phyloP scores from a whole-genome alignment of 2,329 filamentous ascomycete genomes.

The Penicillium aurantiogriseum region DNA sequence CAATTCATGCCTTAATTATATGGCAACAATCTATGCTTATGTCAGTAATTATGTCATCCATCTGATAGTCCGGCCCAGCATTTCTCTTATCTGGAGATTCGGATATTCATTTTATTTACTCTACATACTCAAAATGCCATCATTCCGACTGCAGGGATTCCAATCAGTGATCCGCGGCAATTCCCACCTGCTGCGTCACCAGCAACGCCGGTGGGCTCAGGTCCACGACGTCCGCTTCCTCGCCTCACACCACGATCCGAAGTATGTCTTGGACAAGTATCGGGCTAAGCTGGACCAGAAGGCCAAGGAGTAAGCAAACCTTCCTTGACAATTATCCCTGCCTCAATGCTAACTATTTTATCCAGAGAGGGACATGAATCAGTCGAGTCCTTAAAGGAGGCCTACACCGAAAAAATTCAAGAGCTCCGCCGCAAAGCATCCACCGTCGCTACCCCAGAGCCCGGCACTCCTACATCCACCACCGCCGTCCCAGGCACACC shows the following conservation, averaged over 20 bases:
- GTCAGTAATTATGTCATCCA: slow-evolving; percentile 12
- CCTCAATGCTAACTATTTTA: slow-evolving; percentile 47
- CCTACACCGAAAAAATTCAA: slow-evolving; percentile 80
- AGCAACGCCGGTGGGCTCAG: slow-evolving; percentile 82
- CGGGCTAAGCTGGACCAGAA: slow-evolving; percentile 79
- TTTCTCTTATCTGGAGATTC: slow-evolving; percentile 5
- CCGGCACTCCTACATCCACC: slow-evolving; percentile 27
- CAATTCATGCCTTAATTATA: background rate
- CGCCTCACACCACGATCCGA: slow-evolving; percentile 68
- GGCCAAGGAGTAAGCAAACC: slow-evolving; percentile 60
- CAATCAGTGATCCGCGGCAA: slow-evolving; percentile 46
- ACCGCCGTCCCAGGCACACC: slow-evolving; percentile 36
- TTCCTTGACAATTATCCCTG: background rate
- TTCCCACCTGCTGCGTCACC: slow-evolving; percentile 29
- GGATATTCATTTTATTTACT: slow-evolving; percentile 2
- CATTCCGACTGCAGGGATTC: slow-evolving; percentile 49
- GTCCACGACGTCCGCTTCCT: slow-evolving; percentile 91
- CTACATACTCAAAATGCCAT: slow-evolving; percentile 46
- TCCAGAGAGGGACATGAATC: slow-evolving; percentile 63
- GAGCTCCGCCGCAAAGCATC: slow-evolving; percentile 67
- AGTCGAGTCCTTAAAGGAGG: slow-evolving; percentile 63
- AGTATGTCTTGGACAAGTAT: slow-evolving; percentile 77
- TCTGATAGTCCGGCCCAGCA: background rate
- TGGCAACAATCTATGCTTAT: background rate
- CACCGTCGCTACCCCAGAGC: slow-evolving; percentile 50